Evolutionary conservation across 208 protist species (phyloP), one percentile per base, ranked within the genome.

Genomic region (Trypanosoma boissoni): DNA sequence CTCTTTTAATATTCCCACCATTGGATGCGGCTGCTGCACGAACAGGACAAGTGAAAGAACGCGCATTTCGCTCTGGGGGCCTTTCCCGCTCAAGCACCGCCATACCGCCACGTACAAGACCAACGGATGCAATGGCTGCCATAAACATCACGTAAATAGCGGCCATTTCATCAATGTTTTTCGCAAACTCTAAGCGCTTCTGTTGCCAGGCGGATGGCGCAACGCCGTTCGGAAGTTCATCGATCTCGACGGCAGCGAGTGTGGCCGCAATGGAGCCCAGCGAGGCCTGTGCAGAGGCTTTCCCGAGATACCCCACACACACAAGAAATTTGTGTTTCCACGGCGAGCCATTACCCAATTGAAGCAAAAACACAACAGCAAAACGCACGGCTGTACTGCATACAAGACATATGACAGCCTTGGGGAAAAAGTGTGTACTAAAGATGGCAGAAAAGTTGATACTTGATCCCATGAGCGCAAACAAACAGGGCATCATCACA

Each of bases 111-210:
- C 67, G 72, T 52, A 89, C 74, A 24, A 89, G 65, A 18, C 74
- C 70, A 2, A 92, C 23, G 8, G 86, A 85, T 12, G 86, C 80
- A 34, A 87, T 52, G 14, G 74, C 71, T 6, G 86, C 76, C 78
- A 87, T 78, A 61, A 89, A 80, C 80, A 92, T 87, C 16, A 89
- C 82, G 59, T 89, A 92, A 59, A 87, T 70, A 8, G 82, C 82
- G 9, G 68, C 68, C 68, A 89, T 83, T 51, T 83, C 73, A 64
- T 88, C 72, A 12, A 89, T 72, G 37, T 87, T 81, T 55, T 84
- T 76, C 5, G 86, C 86, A 56, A 77, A 88, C 46, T 65, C 43
- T 7, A 46, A 12, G 26, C 58, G 61, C 27, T 69, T 53, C 55
- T 82, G 52, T 45, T 62, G 57, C 42, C 64, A 48, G 3, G 63